A percentile compares a stretch with the other conserved stretches of the same genome.
phyloP scores from a whole-genome alignment of 495 filamentous ascomycete genomes.

The Pyrenula massariospora region DNA sequence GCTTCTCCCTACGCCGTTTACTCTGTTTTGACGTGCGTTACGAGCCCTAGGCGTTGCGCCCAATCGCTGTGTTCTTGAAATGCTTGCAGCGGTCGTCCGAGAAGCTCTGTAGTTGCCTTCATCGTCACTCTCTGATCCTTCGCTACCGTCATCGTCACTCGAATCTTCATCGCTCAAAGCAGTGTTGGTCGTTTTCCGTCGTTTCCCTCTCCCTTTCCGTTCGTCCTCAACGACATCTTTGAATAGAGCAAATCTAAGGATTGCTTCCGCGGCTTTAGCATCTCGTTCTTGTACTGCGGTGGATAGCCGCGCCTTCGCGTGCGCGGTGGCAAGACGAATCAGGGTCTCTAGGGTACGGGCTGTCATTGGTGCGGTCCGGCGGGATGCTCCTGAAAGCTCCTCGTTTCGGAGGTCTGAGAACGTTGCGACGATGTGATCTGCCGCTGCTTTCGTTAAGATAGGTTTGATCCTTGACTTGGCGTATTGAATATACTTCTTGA shows the following conservation, averaged over 20 bases:
- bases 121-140: conserved; percentile 26
- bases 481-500: conserved; percentile 99
- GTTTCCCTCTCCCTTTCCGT: conserved; percentile 45
- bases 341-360: conserved; percentile 95
- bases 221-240: conserved; percentile 91
- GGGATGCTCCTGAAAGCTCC: conserved; percentile 85
- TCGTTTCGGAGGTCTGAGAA: conserved; percentile 94
- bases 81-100: conserved; percentile 19
- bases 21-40: conserved; percentile 39
- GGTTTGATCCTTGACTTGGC: conserved; percentile 89
- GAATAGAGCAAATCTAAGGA: conserved; percentile 92
- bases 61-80: conserved; percentile 19
- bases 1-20: conserved; percentile 28
- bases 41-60: conserved; percentile 25
- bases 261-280: conserved; percentile 75
- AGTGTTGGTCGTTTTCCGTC: conserved; percentile 40
- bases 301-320: conserved; percentile 87
- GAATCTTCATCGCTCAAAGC: conserved; percentile 13
- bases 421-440: conserved; percentile 82
- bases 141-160: conserved; percentile 34
- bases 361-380: conserved; percentile 89
- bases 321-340: conserved; percentile 91
- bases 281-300: conserved; percentile 89
- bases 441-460: conserved; percentile 81
- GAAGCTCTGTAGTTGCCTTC: conserved; percentile 21